These are phyloP conservation scores for Acacia melanoxylon DNA, from an alignment of 306 rosid genomes.

Conservation along the genomic window DNA sequence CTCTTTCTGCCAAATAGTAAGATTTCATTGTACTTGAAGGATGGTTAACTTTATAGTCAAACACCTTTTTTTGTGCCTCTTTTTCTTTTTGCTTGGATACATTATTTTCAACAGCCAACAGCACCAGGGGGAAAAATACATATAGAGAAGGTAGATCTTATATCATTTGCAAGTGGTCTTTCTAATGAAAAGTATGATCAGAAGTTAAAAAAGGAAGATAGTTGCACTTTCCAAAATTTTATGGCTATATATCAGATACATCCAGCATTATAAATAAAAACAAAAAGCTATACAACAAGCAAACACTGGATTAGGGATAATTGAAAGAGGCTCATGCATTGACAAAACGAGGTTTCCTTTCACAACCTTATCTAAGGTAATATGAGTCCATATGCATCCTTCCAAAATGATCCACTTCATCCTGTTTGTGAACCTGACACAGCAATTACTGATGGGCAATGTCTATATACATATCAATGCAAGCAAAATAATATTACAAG, in stretches of 20 bases:
- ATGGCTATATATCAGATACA: slow-evolving; percentile 25
- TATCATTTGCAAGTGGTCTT: slow-evolving; percentile 23
- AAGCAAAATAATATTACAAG: slow-evolving; percentile 26
- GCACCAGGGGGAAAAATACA: not conserved
- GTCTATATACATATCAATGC: not conserved
- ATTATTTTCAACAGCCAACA: slow-evolving; percentile 36
- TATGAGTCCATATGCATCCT: slow-evolving; percentile 26
- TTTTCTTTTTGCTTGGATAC: slow-evolving; percentile 1
- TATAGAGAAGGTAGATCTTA: not conserved
- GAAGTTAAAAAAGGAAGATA: slow-evolving; percentile 33
- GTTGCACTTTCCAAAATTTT: slow-evolving; percentile 16
- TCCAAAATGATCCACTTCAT: slow-evolving; percentile 27
- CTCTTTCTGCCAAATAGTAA: not conserved
- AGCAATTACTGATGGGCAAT: not conserved
- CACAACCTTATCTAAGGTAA: not conserved
- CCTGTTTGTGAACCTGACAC: slow-evolving; percentile 3
- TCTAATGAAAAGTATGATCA: slow-evolving; percentile 16
- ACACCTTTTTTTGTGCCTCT: not conserved
- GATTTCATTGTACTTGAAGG: not conserved
- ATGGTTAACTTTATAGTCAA: not conserved
- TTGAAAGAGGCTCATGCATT: slow-evolving; percentile 6
- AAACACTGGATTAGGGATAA: slow-evolving; percentile 38
- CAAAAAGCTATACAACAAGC: slow-evolving; percentile 26
- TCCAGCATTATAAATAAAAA: slow-evolving; percentile 31
- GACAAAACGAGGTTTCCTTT: slow-evolving; percentile 25